phyloP scores from a whole-genome alignment of 2,329 filamentous ascomycete species.

The Aspergillus glaucus region DNA sequence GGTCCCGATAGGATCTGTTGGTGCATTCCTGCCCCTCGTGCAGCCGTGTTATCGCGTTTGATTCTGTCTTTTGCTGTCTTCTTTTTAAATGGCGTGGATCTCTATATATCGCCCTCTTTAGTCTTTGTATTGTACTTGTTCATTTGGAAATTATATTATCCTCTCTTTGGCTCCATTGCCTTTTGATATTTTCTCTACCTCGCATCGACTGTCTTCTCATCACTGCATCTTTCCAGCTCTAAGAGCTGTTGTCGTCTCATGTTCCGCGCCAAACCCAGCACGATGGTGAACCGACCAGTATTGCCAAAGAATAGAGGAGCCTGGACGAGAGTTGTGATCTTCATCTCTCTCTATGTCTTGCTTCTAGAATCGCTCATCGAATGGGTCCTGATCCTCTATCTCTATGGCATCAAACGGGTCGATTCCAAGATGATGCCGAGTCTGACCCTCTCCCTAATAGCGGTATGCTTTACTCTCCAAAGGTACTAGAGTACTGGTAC shows the following conservation, averaged over 20 bases:
- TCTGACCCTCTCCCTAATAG: conserved; percentile 29
- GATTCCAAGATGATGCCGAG: conserved; percentile 34
- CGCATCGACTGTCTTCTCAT: background rate
- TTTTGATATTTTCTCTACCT: background rate
- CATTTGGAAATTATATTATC: background rate
- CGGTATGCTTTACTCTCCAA: conserved; percentile 20
- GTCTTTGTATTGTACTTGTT: background rate
- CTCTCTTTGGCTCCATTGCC: background rate
- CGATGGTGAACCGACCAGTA: conserved; percentile 1
- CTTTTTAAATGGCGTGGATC: conserved; percentile 3
- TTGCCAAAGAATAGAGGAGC: conserved; percentile 21
- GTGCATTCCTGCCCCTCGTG: conserved; percentile 12
- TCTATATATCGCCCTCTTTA: conserved; percentile 1
- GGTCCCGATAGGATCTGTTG: background rate
- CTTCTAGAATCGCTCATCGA: conserved; percentile 30
- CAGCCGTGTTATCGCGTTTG: conserved; percentile 8
- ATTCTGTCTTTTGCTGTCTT: conserved; percentile 3
- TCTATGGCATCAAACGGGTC: conserved; percentile 29
- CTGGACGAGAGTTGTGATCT: conserved; percentile 32
- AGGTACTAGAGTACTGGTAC: background rate
- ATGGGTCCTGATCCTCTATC: conserved; percentile 28
- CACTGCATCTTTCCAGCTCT: background rate
- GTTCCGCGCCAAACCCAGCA: background rate
- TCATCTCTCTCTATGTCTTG: conserved; percentile 29
- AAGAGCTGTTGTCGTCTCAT: background rate